phyloP scores from a whole-genome alignment of 2,329 filamentous ascomycete species.

The Lecanicillium sp. region DNA sequence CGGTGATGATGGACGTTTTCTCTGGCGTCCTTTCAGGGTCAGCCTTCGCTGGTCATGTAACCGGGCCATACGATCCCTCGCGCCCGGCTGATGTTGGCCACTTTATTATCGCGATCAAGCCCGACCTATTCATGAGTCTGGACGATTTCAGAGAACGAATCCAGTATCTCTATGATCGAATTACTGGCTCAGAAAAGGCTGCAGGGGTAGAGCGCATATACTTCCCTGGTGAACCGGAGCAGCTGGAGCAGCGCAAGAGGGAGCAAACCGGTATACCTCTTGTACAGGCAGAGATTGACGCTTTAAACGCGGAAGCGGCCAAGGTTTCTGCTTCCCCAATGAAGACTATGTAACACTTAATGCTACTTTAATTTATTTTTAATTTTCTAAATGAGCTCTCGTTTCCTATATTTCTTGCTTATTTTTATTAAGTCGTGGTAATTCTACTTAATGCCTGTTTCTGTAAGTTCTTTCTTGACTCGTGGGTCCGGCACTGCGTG shows the following conservation, averaged over 20 bases:
- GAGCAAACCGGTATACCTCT: conserved; percentile 50
- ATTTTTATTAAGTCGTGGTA: too few relatives aligned
- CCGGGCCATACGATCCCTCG: conserved; percentile 66
- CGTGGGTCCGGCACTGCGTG: too few relatives aligned
- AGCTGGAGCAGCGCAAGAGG: conserved; percentile 42
- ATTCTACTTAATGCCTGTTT: too few relatives aligned
- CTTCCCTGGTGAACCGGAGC: conserved; percentile 57
- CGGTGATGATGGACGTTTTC: conserved; percentile 87
- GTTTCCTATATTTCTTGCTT: too few relatives aligned
- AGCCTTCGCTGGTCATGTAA: conserved; percentile 72
- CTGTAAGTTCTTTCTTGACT: too few relatives aligned
- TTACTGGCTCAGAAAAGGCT: conserved; percentile 46
- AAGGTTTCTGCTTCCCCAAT: conserved; percentile 28
- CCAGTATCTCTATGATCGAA: conserved; percentile 44
- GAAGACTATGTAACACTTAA: conserved; percentile 5
- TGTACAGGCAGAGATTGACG: conserved; percentile 47
- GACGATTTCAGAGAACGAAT: conserved; percentile 62
- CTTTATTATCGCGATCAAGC: conserved; percentile 65
- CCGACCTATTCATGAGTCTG: conserved; percentile 64
- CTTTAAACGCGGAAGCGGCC: conserved; percentile 45
- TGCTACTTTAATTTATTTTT: not conserved
- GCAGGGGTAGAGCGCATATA: conserved; percentile 51
- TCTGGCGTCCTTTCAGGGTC: conserved; percentile 71
- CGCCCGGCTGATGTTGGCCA: conserved; percentile 65
- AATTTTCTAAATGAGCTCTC: not conserved